Evolutionary conservation across 805 yeast species (phyloP).

Genomic region (Kuraishia piskuri): DNA sequence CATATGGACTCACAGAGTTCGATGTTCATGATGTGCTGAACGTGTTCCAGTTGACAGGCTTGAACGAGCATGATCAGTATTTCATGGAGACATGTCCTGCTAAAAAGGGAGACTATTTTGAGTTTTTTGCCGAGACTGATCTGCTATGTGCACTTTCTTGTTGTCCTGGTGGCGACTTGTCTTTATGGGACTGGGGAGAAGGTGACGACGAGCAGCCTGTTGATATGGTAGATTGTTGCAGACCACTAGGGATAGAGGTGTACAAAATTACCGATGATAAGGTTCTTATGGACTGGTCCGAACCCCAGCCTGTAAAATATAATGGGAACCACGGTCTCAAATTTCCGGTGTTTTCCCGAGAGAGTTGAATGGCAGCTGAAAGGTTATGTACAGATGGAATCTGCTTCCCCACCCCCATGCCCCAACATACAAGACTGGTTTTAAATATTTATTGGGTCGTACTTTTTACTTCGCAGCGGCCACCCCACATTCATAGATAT

Average conservation of each 20-base stretch:
- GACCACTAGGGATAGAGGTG: slow-evolving; percentile 57
- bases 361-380: no score
- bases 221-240: slow-evolving; percentile 53
- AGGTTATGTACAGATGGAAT: no score
- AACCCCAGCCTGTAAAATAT: slow-evolving; percentile 42
- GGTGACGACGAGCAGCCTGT: slow-evolving; percentile 33
- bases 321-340: slow-evolving; percentile 48
- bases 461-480: no score
- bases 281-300: slow-evolving; percentile 39
- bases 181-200: slow-evolving; percentile 69
- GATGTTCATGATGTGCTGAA: slow-evolving; percentile 65
- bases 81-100: slow-evolving; percentile 69
- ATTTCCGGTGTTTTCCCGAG: slow-evolving; percentile 13
- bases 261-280: slow-evolving; percentile 39
- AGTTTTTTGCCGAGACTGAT: slow-evolving; percentile 60
- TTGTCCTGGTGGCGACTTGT: slow-evolving; percentile 65
- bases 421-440: no score
- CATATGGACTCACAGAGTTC: slow-evolving; percentile 52
- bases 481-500: no score
- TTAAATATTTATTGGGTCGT: no score
- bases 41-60: slow-evolving; percentile 63
- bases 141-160: slow-evolving; percentile 55
- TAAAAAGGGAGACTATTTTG: slow-evolving; percentile 48
- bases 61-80: slow-evolving; percentile 56
- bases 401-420: no score